Conservation (phyloP, 1,284 basidiomycete genomes). For the Sporisorium sorghi region DNA sequence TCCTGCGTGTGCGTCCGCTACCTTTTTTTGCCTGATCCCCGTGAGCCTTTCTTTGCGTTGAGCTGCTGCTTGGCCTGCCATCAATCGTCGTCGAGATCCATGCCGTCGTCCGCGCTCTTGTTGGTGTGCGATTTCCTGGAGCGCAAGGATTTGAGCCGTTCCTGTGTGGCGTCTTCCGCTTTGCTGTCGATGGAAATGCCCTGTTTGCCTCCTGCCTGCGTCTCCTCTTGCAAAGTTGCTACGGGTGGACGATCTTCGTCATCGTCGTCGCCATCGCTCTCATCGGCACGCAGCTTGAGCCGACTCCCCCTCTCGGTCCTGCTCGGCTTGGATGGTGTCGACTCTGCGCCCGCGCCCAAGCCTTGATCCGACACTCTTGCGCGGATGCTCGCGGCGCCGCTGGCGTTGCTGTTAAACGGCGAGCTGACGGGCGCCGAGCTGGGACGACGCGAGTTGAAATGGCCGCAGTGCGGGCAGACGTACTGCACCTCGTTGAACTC, state of each 20-base stretch:
- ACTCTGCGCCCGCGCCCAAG: conserved; percentile 4
- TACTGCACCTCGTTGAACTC: conserved; percentile 90
- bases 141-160: conserved; percentile 21
- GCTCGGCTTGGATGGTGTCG: conserved; percentile 37
- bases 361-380: conserved; percentile 1
- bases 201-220: background rate
- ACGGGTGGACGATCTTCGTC: conserved; percentile 32
- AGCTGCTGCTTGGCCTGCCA: background rate
- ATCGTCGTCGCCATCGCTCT: conserved; percentile 20
- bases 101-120: conserved; percentile 21
- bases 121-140: conserved; percentile 21
- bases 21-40: background rate
- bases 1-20: background rate
- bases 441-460: conserved; percentile 75
- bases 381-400: background rate
- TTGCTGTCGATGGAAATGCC: conserved; percentile 15
- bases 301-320: conserved; percentile 17
- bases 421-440: conserved; percentile 65
- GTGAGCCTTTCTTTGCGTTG: background rate
- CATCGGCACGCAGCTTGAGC: conserved; percentile 34
- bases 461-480: conserved; percentile 79
- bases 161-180: conserved; percentile 8
- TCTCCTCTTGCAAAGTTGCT: conserved; percentile 28
- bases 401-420: conserved; percentile 46
- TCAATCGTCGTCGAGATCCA: conserved; percentile 48